Percentiles rank a stretch among this genome's conserved stretches.
Conservation (phyloP, 106 monocot species). For the Posidonia australis region DNA sequence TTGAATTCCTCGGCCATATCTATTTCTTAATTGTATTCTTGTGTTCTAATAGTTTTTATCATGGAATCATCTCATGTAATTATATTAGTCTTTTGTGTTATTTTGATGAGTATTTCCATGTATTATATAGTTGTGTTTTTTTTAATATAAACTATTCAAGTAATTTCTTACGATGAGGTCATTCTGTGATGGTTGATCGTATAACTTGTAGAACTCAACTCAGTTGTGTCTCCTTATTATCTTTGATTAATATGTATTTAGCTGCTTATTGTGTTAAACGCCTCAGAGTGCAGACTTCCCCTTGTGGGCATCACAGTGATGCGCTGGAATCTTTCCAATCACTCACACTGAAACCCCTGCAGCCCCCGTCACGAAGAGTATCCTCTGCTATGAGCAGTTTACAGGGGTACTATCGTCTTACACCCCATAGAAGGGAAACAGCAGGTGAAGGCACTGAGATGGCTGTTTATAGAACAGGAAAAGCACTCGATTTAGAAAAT, state of each 20-base stretch:
- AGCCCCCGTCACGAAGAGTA: constrained; percentile 21
- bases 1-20: no score
- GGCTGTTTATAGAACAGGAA: constrained; percentile 34
- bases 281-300: background rate
- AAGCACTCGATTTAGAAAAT: constrained; percentile 21
- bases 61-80: no score
- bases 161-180: no score
- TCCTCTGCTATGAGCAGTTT: constrained; percentile 81
- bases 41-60: no score
- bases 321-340: constrained; percentile 38
- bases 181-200: no score
- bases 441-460: constrained; percentile 47
- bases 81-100: no score
- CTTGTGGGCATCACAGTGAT: constrained; percentile 19
- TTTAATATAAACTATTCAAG: no score
- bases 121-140: no score
- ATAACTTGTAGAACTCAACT: no score
- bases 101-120: no score
- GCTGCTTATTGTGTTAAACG: constrained; percentile 1
- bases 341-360: constrained; percentile 23
- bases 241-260: background rate
- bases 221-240: no score
- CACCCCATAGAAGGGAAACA: constrained; percentile 20
- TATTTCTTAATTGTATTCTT: no score
- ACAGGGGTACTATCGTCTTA: constrained; percentile 71